Evolutionary conservation across 768 basidiomycete genomes (phyloP), one percentile per base, ranked within the genome.

Genomic region (Mycena pura): DNA sequence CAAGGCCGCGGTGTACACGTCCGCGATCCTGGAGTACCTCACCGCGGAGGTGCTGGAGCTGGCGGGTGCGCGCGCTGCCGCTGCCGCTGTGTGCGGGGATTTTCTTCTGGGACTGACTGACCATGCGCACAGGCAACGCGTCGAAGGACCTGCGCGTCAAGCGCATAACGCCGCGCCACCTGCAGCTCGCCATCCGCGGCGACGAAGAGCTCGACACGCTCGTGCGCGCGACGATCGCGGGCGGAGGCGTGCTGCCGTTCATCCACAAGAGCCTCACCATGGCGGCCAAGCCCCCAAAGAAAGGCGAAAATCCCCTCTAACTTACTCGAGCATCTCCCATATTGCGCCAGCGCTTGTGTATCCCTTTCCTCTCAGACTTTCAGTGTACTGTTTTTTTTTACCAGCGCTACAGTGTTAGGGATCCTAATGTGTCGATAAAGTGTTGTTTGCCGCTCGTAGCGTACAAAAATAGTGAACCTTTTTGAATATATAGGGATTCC

Each of bases 201-300:
- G 96, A 99, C 74, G 95, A 97, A 75, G 96, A 98, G 72, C 88
- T 98, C n/a, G 96, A 98, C 73, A 90, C 87, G 17, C 87, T 99
- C 60, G 95, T 99, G 27, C 87, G 89, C 53, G 96, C 95, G 4
- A 97, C 96, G 4, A 96, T 97, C 69, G 93, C 95, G 13, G 92
- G 92, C 39, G 92, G 92, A 72, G 92, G 92, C 73, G 92, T 93
- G 3, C 71, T 93, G 61, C 92, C 92, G 19, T 94, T 93, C 79
- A 93, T 94, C 65, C 92, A 94, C 83, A 92, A 92, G 83, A 86
- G 82, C 63, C 81, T 94, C 60, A 92, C 90, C 3, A 75, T 77
- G 24, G 79, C 78, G 43, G 74, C 22, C 47, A 86, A 86, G 74
- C 74, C 75, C 8, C 76, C 71, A 54, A 87, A 87, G 76, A 84